Base-by-base conservation (phyloP, 2,329 filamentous ascomycete species). In the Stagonosporopsis chrysanthemi region DNA sequence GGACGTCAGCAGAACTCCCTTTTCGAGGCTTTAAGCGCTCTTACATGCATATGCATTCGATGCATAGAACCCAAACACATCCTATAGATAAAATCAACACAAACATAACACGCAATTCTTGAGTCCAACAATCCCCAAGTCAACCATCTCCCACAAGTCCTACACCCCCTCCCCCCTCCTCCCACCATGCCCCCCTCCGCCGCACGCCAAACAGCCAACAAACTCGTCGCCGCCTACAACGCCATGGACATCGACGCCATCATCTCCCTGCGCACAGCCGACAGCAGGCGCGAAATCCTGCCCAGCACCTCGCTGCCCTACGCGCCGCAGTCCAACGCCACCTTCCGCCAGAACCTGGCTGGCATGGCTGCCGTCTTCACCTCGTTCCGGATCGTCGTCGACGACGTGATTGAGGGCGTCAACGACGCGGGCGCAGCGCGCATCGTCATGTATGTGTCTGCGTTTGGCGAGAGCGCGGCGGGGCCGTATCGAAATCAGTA, bases 371-470 rank as follows among this genome's bases (percentile, higher is more conserved):
- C 58, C 6, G 64, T 75, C 46, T 77, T 77, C 61, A 56, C 64
- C 17, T 69, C 70, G 26, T 77, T 76, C 56, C 46, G 60, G 4
- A 54, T 75, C 26, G 64, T 51, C 8, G 60, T 74, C 19, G 62
- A 71, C 31, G 75, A 76, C 47, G 42, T 72, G 1, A 51, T 77
- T 26, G 75, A 77, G 49, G 73, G 74, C 26, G 38, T 43, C 1
- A 42, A 62, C 54, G 55, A 58, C 33, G 24, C 24, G 5, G 31
- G 40, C 17, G 45, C 28, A 15, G 57, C 43, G 50, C 66, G 66
- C 39, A 72, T 77, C 24, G 67, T 71, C 41, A 68, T 76, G 66
- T 75, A 66, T 43, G 50, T 75, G 5, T 67, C 45, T n/a, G 75
- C 74, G 6, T 47, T 60, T 29, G 75, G 72, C 4, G 67, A 76